Base-by-base conservation (phyloP, 257 asterid genomes). In the Echium plantagineum region DNA sequence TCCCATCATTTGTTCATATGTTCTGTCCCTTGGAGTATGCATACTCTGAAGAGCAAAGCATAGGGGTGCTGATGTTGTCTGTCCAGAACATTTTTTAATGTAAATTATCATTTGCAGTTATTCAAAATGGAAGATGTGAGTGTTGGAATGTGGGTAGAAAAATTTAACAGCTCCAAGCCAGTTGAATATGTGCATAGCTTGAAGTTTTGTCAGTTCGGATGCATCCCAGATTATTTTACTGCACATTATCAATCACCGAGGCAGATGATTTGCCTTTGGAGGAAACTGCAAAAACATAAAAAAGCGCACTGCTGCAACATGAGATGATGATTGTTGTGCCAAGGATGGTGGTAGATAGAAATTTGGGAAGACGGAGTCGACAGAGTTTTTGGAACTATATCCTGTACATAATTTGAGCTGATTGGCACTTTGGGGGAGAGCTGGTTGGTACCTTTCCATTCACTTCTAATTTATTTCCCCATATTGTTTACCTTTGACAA, bases 141-240 rank as follows among this genome's bases (percentile, higher is more conserved):
- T 87, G 85, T 90, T 95, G 98, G 98, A 70, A 85, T 81, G 96
- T 90, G 98, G 98, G 96, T 90, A 21, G 87, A 87, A 69, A 75
- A 79, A 71, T 87, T 77, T 75, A 90, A 87, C 80, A 72, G 69
- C 69, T 65, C 89, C 42, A 80, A 58, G 66, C 75, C 75, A 3
- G 91, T 87, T 19, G 77, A 85, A 30, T 90, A 90, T 47, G 78
- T 76, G 62, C 98, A 90, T 63, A 87, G 94, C 83, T 74, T 85
- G 79, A 90, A 81, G 79, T 90, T 87, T 70, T 90, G 96, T 62
- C 97, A 90, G 66, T 90, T 83, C 59, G 98, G 98, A 74, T 90
- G 96, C 70, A 67, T 87, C 6, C 86, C 81, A 47, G 87, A 83
- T 31, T 90, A 90, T 77, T 76, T 64, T 55, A 90, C 98, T 5